Evolutionary conservation across 2,329 filamentous ascomycete genomes (phyloP), one percentile per base, ranked within the genome.

Genomic region (Fusarium palustre): DNA sequence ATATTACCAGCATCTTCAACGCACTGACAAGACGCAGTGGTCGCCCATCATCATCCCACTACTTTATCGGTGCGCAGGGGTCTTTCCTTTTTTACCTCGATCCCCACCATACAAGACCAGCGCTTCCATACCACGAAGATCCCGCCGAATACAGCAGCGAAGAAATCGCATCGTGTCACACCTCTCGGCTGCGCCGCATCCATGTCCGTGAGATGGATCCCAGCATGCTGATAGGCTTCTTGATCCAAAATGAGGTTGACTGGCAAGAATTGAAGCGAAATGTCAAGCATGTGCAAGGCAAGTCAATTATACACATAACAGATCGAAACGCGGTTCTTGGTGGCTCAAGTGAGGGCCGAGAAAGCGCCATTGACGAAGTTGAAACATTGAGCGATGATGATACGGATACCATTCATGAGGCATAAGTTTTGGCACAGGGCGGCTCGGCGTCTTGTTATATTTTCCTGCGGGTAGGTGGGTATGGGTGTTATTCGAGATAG

Each of bases 171-270:
- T 91, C 91, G 1, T 97, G 93, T 75, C 95, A 99, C 77, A 98
- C 94, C 1, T 88, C 92, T 52, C 90, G 95, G 48, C 82, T 99
- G 20, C 89, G 95, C 38, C 88, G 92, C 58, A 85, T 99, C 31
- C 91, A 96, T 71, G 86, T 99, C 49, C 89, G 90, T 62, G 94
- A 98, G 76, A 96, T 99, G 92, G 96, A 99, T 75, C 96, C 96
- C 0, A 97, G 94, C 76, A 99, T 99, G 96, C 82, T 99, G 42
- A 92, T 99, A 69, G 95, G 93, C 7, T 98, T 98, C 75, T 81
- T 99, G 36, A 94, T 99, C 66, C 87, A 86, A 41, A 88, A 92
- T 60, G 90, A 95, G 72, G 86, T 90, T 43, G 96, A 99, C 71
- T 98, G 95, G 91, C 81, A 86, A 39, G 86, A 88, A 55, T 98